Conservation (phyloP, 306 rosid genomes). For the Acacia melanoxylon region DNA sequence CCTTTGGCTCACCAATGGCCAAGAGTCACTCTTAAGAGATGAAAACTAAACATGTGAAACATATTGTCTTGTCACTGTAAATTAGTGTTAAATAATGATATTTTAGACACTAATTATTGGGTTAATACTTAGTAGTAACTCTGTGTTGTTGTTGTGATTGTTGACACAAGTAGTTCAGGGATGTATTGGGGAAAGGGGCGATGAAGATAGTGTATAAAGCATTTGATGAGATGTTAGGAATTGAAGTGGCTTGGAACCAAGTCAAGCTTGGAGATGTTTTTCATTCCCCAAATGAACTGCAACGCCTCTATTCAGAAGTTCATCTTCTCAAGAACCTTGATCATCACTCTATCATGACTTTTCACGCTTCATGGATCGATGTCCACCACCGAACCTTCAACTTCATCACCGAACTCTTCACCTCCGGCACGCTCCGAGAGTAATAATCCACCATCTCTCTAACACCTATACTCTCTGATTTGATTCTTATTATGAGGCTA, state of each 20-base stretch:
- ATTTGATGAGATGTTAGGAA: conserved; percentile 72
- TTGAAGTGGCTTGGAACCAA: conserved; percentile 97
- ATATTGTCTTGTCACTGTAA: conserved; percentile 2
- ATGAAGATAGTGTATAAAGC: conserved; percentile 80
- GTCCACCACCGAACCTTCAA: conserved; percentile 61
- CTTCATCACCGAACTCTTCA: conserved; percentile 92
- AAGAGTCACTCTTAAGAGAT: neutral
- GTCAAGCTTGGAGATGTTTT: conserved; percentile 69
- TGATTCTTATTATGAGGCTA: neutral
- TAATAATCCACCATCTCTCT: conserved; percentile 36
- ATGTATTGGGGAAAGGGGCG: conserved; percentile 85
- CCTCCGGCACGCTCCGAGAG: conserved; percentile 95
- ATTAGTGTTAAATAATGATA: neutral
- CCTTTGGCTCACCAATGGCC: conserved; percentile 4
- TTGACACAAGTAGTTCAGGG: conserved; percentile 55
- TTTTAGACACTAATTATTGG: neutral
- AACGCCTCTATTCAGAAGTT: conserved; percentile 84
- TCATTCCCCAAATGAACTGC: conserved; percentile 71
- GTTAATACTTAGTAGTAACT: neutral
- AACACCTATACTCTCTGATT: neutral
- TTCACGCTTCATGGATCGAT: conserved; percentile 79
- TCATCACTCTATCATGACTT: conserved; percentile 74
- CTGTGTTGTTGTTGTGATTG: neutral
- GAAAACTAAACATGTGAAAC: conserved; percentile 8
- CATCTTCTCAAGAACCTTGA: conserved; percentile 85